Evolutionary conservation across 1,284 basidiomycete species (phyloP).

Genomic region (Malassezia obtusa): DNA sequence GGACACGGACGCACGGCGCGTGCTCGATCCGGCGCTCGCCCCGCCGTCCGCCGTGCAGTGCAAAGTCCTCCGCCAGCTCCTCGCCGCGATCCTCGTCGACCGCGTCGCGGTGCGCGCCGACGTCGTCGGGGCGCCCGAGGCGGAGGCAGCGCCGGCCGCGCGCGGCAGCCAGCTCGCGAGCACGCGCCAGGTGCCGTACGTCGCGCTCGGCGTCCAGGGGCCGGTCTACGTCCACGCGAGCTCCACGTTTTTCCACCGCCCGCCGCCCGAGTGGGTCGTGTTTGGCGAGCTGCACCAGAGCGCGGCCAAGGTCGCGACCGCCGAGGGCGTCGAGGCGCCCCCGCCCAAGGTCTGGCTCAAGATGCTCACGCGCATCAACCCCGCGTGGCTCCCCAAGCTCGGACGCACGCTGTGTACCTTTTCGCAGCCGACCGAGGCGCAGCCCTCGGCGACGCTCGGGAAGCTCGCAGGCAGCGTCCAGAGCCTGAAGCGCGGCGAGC

Average conservation of each 20-base stretch:
- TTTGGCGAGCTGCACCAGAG: conserved; percentile 58
- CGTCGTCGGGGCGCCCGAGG: conserved; percentile 50
- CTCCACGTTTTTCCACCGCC: conserved; percentile 61
- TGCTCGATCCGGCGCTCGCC: conserved; percentile 24
- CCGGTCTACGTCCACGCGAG: conserved; percentile 90
- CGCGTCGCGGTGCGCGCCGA: conserved; percentile 90
- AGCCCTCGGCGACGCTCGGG: conserved; percentile 4
- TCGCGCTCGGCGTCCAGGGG: conserved; percentile 62
- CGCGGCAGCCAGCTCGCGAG: conserved; percentile 62
- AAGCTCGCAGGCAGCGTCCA: conserved; percentile 11
- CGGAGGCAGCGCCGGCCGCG: conserved; percentile 30
- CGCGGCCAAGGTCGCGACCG: conserved; percentile 41
- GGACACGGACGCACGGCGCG: neutral
- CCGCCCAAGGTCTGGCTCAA: conserved; percentile 31
- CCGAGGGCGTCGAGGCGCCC: conserved; percentile 5
- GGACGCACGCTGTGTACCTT: conserved; percentile 75
- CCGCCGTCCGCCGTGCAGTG: conserved; percentile 54
- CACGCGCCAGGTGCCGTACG: conserved; percentile 72
- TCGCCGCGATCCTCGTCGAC: conserved; percentile 86
- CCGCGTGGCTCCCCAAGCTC: conserved; percentile 73
- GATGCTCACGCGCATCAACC: conserved; percentile 57
- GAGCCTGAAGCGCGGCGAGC: conserved; percentile 16
- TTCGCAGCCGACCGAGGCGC: conserved; percentile 58
- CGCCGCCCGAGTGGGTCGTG: conserved; percentile 70
- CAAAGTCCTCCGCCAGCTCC: conserved; percentile 78